Evolutionary conservation across 768 basidiomycete species (phyloP).

Genomic region (Boletus huronensis): DNA sequence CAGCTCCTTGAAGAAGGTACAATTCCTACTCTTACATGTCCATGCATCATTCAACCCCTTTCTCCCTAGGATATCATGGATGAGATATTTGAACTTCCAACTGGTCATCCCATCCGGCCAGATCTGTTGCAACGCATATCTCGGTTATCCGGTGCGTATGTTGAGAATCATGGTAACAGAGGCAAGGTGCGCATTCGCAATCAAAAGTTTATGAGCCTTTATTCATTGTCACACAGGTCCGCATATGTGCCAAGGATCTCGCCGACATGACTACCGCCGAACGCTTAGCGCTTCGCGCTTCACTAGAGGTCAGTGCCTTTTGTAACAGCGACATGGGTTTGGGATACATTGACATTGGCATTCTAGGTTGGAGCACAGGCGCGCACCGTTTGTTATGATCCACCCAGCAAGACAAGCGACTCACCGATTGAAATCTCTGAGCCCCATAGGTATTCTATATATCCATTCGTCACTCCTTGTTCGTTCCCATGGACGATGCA

Average conservation of each 20-base stretch:
- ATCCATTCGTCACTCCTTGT: slow-evolving; percentile 57
- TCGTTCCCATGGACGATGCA: slow-evolving; percentile 47
- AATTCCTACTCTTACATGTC: neutral
- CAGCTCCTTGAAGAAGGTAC: slow-evolving; percentile 46
- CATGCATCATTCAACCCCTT: neutral
- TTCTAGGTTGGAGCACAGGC: slow-evolving; percentile 15
- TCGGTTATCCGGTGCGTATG: slow-evolving; percentile 60
- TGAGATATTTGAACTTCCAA: slow-evolving; percentile 43
- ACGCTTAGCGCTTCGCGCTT: slow-evolving; percentile 49
- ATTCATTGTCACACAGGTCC: slow-evolving; percentile 40
- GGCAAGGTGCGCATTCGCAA: slow-evolving; percentile 40
- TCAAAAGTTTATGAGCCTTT: neutral
- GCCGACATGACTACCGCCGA: slow-evolving; percentile 43
- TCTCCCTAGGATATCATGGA: slow-evolving; percentile 25
- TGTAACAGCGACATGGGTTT: slow-evolving; percentile 5
- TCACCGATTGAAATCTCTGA: slow-evolving; percentile 30
- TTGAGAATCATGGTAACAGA: slow-evolving; percentile 47
- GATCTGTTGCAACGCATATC: slow-evolving; percentile 63
- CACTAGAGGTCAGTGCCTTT: slow-evolving; percentile 45
- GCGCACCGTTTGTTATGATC: slow-evolving; percentile 29
- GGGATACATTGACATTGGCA: neutral
- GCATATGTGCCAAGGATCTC: slow-evolving; percentile 48
- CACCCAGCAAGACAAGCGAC: slow-evolving; percentile 25
- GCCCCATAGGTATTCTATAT: slow-evolving; percentile 53
- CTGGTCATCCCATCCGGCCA: slow-evolving; percentile 37